A percentile compares a stretch with the other conserved stretches of the same genome.
Evolutionary conservation across 1,284 basidiomycete genomes (phyloP).

Genomic region (Cryptococcus wingfieldii): DNA sequence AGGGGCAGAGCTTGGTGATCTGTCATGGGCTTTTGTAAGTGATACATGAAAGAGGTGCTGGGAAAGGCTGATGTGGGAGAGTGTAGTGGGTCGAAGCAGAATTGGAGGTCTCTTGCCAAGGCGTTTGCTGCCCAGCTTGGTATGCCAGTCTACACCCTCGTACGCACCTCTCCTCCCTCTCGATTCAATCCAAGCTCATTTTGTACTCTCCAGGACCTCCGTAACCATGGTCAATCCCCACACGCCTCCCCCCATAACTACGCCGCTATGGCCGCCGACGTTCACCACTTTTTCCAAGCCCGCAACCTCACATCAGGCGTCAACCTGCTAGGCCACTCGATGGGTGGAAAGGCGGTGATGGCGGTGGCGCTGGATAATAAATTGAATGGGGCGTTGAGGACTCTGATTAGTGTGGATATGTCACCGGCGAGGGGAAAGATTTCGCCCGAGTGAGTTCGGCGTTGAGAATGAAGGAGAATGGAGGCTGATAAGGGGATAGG

Average conservation of each 20-base stretch:
- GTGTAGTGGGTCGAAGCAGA: conserved; percentile 55
- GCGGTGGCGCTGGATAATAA: conserved; percentile 50
- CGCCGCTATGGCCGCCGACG: conserved; percentile 49
- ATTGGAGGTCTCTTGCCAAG: conserved; percentile 55
- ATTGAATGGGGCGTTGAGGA: conserved; percentile 45
- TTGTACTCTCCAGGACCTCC: conserved; percentile 49
- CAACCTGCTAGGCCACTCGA: conserved; percentile 55
- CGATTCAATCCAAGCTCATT: not conserved
- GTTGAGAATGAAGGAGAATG: too few relatives aligned
- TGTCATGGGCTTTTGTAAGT: conserved; percentile 53
- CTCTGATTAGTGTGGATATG: conserved; percentile 56
- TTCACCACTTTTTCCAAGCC: conserved; percentile 49
- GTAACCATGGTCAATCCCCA: conserved; percentile 56
- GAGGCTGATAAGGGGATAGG: conserved; percentile 16
- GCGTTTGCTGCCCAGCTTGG: conserved; percentile 50
- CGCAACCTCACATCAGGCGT: conserved; percentile 46
- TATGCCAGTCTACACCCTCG: conserved; percentile 54
- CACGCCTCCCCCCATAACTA: conserved; percentile 53
- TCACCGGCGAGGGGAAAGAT: conserved; percentile 53
- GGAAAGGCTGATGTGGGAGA: too few relatives aligned
- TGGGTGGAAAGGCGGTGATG: conserved; percentile 58
- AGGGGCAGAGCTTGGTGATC: conserved; percentile 48
- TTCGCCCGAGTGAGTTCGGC: conserved; percentile 49
- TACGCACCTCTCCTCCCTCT: conserved; percentile 21
- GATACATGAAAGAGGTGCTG: not conserved